Evolutionary conservation across 2,329 filamentous ascomycete genomes (phyloP), one percentile per base, ranked within the genome.

Genomic region (Neodidymelliopsis sp.): DNA sequence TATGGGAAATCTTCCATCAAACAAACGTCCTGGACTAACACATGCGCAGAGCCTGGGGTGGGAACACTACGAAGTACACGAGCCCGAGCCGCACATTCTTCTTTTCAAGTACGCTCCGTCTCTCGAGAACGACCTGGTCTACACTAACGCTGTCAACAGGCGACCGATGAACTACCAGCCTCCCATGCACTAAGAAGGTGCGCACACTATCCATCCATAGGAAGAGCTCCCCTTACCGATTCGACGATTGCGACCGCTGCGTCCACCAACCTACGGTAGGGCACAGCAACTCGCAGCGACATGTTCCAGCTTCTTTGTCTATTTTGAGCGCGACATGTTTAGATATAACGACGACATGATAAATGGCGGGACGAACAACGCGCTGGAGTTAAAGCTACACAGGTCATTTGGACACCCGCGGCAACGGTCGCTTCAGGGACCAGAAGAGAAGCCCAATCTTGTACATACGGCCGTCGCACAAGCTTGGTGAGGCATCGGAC

Each of bases 61-160:
- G 94, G 93, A 97, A 74, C 94, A 99, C 75, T 99, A 99, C 73
- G 94, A 99, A 75, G 94, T 99, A 44, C 94, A 99, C 74, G 94
- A 97, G 75, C 94, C 94, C 31, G 94, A 99, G 78, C 94, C 94
- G 59, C 94, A 99, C 74, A 99, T 99, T 68, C 83, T 99, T 45
- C 84, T 99, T 23, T 99, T 99, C 84, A 99, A 99, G 93, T 97
- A 79, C 74, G 89, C 20, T 15, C 16, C 20, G 6, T 5, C 19
- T 6, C 4, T 12, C 15, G 11, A 27, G 6, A 38, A 15, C 7
- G 9, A 24, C 23, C 22, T 10, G 25, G 18, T 10, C 9, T 2
- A 16, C 16, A 16, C 25, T 41, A 23, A 25, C 46, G 37, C 59
- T 60, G 57, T 59, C 15, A 36, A 35, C 58, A 94, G 90, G 78